Conservation (phyloP, 2,329 filamentous ascomycete genomes). For the Cladosporium oxysporum region DNA sequence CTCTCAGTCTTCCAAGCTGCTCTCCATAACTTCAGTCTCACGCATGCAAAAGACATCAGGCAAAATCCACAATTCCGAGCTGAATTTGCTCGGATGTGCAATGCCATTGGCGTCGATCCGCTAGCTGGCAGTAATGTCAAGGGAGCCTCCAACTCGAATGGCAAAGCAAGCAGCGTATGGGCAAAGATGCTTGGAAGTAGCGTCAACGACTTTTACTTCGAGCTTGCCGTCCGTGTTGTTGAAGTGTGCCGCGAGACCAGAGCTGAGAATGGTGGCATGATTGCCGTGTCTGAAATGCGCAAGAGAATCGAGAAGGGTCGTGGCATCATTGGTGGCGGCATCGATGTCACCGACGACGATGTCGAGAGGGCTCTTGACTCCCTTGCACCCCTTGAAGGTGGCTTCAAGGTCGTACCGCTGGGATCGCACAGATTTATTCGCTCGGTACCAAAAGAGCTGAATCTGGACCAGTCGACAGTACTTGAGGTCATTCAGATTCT, state of each 20-base stretch:
- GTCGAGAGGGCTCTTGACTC: conserved; percentile 86
- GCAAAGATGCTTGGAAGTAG: conserved; percentile 85
- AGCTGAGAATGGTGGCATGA: conserved; percentile 87
- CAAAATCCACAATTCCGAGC: conserved; percentile 93
- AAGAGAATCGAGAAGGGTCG: conserved; percentile 72
- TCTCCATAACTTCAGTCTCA: conserved; percentile 91
- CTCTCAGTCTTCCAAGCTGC: conserved; percentile 94
- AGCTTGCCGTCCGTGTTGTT: conserved; percentile 91
- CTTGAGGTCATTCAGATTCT: conserved; percentile 88
- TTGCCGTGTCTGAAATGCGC: conserved; percentile 78
- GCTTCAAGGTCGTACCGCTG: conserved; percentile 81
- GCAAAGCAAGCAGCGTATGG: conserved; percentile 73
- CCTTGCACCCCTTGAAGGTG: conserved; percentile 81
- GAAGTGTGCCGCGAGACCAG: conserved; percentile 87
- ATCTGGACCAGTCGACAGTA: conserved; percentile 88
- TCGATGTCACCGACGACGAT: conserved; percentile 87
- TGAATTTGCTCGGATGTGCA: conserved; percentile 98
- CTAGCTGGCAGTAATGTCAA: conserved; percentile 59
- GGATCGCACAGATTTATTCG: conserved; percentile 85
- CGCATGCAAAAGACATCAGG: conserved; percentile 93
- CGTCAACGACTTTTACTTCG: conserved; percentile 98
- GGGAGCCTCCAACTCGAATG: conserved; percentile 41
- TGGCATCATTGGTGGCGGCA: conserved; percentile 73
- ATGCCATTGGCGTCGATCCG: conserved; percentile 93
- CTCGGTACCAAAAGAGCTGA: conserved; percentile 91